Evolutionary conservation across 2,329 filamentous ascomycete genomes (phyloP), one percentile per base, ranked within the genome.

Genomic region (Apiospora aurea): DNA sequence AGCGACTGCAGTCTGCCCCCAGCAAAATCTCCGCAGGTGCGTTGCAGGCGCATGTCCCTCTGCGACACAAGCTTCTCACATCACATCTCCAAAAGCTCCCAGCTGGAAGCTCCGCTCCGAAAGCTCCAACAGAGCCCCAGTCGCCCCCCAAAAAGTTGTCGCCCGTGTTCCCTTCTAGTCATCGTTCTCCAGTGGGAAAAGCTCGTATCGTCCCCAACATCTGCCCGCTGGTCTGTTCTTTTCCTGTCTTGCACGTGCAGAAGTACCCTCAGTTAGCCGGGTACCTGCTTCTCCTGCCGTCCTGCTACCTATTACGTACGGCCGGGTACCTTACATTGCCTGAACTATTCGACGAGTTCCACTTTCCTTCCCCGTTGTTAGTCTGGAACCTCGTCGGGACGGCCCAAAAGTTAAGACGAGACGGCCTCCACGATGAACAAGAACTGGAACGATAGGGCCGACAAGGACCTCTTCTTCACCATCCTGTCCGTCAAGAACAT

Each of bases 401-500:
- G 66, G 41, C 41, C 41, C 41, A 38, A 53, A 57, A 69, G 68
- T 51, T 57, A 41, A 26, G 67, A 67, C 26, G 70, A 57, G n/a
- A 49, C 68, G 51, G 67, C 72, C 51, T 44, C 70, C 76, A 85
- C 81, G 77, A 89, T 88, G 81, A 88, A 84, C 80, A 90, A 89
- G 82, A 89, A 88, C 78, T 90, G 88, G 88, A 88, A 86, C 77
- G 88, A 90, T 76, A 84, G 87, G 72, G 89, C 89, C 73, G 88
- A 91, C 76, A 89, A 89, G 78, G 89, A 91, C 78, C 82, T 91
- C 67, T 90, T 90, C 82, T 90, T 90, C 77, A 89, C 88, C 70
- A 90, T 91, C 72, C 80, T 90, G 51, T 88, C 86, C 4, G 87
- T 90, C 68, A 91, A 91, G 81, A 89, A 90, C 78, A 89, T 91